phyloP scores from a whole-genome alignment of 768 basidiomycete genomes.

The Leccinum uliginosum region DNA sequence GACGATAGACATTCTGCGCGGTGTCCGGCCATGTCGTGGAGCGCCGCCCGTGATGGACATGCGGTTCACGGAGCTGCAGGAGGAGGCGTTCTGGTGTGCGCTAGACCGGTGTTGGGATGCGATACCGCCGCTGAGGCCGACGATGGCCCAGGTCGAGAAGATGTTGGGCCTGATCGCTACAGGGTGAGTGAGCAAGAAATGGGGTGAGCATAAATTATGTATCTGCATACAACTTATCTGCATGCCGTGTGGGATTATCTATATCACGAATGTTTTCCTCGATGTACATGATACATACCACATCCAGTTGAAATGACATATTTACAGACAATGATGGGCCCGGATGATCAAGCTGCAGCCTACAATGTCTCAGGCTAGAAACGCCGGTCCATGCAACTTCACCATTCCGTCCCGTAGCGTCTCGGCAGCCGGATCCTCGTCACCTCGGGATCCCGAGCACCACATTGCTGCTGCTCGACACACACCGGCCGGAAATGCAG shows the following conservation, averaged over 20 bases:
- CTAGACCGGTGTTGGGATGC: conserved; percentile 45
- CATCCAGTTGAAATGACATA: background rate
- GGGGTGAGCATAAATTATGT: background rate
- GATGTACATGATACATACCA: background rate
- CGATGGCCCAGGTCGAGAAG: conserved; percentile 37
- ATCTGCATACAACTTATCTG: background rate
- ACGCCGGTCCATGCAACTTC: conserved; percentile 10
- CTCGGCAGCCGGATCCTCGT: conserved; percentile 14
- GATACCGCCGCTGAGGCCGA: conserved; percentile 36
- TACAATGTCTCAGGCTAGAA: conserved; percentile 2
- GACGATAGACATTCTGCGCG: conserved; percentile 50
- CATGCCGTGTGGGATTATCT: background rate
- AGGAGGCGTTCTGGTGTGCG: conserved; percentile 40
- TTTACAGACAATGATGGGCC: background rate
- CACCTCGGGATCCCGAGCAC: conserved; percentile 1
- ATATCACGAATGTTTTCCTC: background rate
- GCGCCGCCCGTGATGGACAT: conserved; percentile 18
- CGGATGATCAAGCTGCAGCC: background rate
- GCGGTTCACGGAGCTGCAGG: conserved; percentile 14
- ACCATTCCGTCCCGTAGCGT: conserved; percentile 11
- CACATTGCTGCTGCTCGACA: too few species aligned
- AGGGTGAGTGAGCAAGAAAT: background rate
- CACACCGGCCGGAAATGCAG: too few species aligned
- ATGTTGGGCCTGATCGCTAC: conserved; percentile 8
- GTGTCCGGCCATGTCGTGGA: conserved; percentile 43